A percentile compares a stretch with the other conserved stretches of the same genome.
These are phyloP conservation scores for Cercospora sp. DNA, from an alignment of 2,329 filamentous ascomycete species.

Conservation along the genomic window DNA sequence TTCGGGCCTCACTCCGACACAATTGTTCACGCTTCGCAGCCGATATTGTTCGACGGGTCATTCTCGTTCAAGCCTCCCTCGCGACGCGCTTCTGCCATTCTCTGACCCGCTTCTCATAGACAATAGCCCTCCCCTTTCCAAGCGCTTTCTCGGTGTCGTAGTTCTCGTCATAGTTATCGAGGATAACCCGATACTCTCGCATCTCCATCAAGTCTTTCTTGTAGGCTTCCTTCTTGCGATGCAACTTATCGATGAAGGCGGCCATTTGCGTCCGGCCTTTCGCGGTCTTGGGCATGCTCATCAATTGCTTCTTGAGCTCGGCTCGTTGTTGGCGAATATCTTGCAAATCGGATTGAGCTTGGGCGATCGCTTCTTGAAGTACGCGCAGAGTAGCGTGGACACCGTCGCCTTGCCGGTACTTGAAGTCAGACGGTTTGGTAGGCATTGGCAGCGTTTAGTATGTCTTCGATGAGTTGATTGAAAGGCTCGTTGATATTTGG, in stretches of 20 bases:
- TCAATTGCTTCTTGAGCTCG: background rate
- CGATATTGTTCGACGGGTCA: background rate
- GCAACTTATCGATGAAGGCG: background rate
- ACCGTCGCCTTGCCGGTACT: conserved; percentile 1
- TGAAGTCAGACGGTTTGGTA: background rate
- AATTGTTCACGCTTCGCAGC: background rate
- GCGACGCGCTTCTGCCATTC: conserved; percentile 1
- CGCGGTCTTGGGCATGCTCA: background rate
- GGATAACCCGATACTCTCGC: background rate
- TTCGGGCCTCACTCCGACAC: background rate
- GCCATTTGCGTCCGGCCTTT: background rate
- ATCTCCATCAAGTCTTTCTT: background rate
- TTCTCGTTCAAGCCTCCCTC: background rate
- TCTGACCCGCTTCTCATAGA: background rate
- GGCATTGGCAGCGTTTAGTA: background rate
- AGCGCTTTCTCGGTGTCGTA: background rate
- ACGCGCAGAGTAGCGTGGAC: background rate
- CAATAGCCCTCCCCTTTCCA: background rate
- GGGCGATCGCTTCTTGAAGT: background rate
- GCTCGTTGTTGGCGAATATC: background rate
- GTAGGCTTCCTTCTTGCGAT: background rate
- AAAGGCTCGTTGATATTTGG: background rate
- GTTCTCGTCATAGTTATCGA: background rate
- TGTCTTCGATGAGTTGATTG: background rate
- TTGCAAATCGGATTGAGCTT: background rate